Base-by-base conservation (phyloP, 768 basidiomycete species). In the Suillus placidus region DNA sequence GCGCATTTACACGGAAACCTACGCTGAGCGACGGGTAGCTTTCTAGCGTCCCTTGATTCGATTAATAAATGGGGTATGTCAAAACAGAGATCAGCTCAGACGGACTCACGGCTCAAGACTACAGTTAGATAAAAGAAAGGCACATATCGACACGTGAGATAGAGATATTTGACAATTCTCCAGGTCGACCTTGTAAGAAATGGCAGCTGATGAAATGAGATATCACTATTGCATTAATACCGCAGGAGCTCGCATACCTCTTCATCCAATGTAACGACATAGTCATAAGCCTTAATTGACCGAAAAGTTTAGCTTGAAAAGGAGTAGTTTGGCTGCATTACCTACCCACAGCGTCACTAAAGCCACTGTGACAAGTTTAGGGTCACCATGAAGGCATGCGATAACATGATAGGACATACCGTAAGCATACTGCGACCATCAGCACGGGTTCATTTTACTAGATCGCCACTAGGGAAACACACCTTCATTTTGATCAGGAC, bases 11-110 rank as follows among this genome's bases (percentile, higher is more conserved):
- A 12, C 20, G 23, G 18, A 12, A 26, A 60, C 58, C 42, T 30
- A 60, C 58, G 26, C 26, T 20, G 58, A 60, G 58, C 30, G 30
- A 42, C 32, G 58, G 58, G 7, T 60, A 2, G 5, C 2, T 67
- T 8, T 42, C 40, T 7, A 42, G 30, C 3, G 40, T 4, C 83
- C 62, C 88, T 60, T 32, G 9, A 42, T 60, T 3, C 12, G 3
- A 40, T 30, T 5, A 16, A 30, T 26, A 58, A 60, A 60, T 13
- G 23, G 34, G 55, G 54, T 12, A 26, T 6, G 37, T 38, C 26
- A 12, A 20, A 26, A 32, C 20, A 32, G 23, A 38, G 14, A 57
- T 16, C 14, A 20, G 8, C 4, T 6, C 5, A 10, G 9, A n/a
- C 23, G 10, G 26, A 61, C 62, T 63, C 43, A 63, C 62, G 62